These are phyloP conservation scores for Adansonia digitata DNA, from an alignment of 345 rosid genomes.

Conservation along the genomic window DNA sequence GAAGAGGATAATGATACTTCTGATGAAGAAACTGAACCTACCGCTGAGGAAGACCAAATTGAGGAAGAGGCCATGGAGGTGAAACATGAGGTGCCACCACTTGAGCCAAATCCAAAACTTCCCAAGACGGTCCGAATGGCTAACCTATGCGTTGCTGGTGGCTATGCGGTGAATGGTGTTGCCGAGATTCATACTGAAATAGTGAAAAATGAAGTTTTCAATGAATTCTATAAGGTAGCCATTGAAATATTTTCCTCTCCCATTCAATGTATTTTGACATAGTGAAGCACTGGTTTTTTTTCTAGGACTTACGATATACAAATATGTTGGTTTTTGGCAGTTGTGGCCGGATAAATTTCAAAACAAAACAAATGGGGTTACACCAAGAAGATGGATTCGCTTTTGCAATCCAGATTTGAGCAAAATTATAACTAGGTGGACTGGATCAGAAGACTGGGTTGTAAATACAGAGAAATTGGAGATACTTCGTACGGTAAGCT, in stretches of 20 bases:
- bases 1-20: slow-evolving; percentile 27
- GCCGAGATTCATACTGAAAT: slow-evolving; percentile 81
- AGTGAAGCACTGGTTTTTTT: not conserved
- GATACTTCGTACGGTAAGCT: slow-evolving; percentile 46
- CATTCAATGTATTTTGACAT: not conserved
- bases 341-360: slow-evolving; percentile 72
- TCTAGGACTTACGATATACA: not conserved
- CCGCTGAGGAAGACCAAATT: not conserved
- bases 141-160: slow-evolving; percentile 56
- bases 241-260: not conserved
- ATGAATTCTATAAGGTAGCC: slow-evolving; percentile 52
- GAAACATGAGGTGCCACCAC: slow-evolving; percentile 30
- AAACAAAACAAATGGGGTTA: slow-evolving; percentile 76
- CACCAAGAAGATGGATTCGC: slow-evolving; percentile 73
- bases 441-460: slow-evolving; percentile 69
- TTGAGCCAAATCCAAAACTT: slow-evolving; percentile 31
- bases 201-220: slow-evolving; percentile 62
- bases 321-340: slow-evolving; percentile 27
- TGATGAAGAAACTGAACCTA: slow-evolving; percentile 9
- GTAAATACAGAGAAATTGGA: slow-evolving; percentile 50
- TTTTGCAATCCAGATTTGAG: slow-evolving; percentile 69
- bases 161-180: slow-evolving; percentile 67
- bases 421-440: slow-evolving; percentile 57
- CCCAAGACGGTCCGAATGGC: slow-evolving; percentile 61
- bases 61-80: slow-evolving; percentile 21